Conservation (phyloP, 2,329 filamentous ascomycete genomes). For the Xylariaceae sp. region DNA sequence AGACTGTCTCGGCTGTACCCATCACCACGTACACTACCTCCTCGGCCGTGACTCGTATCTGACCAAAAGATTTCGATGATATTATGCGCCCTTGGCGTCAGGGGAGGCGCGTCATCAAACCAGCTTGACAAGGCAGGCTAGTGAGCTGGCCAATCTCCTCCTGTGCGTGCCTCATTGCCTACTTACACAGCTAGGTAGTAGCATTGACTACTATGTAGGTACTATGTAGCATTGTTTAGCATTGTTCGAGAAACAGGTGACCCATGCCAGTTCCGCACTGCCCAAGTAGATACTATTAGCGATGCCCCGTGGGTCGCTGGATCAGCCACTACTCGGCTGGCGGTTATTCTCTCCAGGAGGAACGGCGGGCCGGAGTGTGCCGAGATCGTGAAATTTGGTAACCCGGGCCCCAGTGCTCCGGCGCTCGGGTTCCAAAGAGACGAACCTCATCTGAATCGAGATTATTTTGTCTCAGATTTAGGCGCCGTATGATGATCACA, state of each 20-base stretch:
- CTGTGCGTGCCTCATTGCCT: neutral
- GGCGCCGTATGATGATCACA: neutral
- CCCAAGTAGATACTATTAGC: neutral
- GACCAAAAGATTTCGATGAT: neutral
- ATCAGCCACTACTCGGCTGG: neutral
- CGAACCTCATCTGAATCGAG: neutral
- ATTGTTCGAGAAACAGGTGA: neutral
- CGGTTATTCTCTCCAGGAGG: neutral
- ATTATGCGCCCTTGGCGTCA: neutral
- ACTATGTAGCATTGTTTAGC: neutral
- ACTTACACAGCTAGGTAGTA: too few relatives aligned
- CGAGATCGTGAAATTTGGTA: slow-evolving; percentile 10
- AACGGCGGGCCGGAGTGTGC: slow-evolving; percentile 1
- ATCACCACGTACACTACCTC: neutral
- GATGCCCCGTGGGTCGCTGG: neutral
- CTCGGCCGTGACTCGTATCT: neutral
- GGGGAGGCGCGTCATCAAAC: neutral
- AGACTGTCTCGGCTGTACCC: neutral
- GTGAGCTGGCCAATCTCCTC: neutral
- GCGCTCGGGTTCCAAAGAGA: neutral
- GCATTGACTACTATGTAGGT: too few relatives aligned
- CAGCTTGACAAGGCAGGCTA: neutral
- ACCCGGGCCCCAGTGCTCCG: slow-evolving; percentile 15
- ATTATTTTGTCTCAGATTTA: slow-evolving; percentile 2
- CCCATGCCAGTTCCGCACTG: neutral